phyloP scores from a whole-genome alignment of 305 asterid genomes.

The Rubia peregrina region DNA sequence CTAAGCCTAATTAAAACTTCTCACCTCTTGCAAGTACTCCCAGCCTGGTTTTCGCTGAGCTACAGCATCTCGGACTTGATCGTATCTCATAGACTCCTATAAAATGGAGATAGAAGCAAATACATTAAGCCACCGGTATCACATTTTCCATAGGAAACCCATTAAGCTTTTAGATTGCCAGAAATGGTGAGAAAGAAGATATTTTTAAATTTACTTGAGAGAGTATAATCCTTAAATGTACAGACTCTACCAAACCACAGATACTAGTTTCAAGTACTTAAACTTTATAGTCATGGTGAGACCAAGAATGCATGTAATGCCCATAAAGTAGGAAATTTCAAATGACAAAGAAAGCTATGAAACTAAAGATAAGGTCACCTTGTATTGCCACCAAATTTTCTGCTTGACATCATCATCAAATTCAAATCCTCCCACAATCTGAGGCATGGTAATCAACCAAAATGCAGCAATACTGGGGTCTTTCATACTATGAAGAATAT shows the following conservation, averaged over 20 bases:
- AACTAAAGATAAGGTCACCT: slow-evolving; percentile 37
- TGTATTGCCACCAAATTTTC: slow-evolving; percentile 96
- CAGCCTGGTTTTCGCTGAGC: slow-evolving; percentile 88
- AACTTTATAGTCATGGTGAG: background rate
- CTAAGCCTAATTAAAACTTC: slow-evolving; percentile 18
- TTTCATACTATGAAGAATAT: slow-evolving; percentile 85
- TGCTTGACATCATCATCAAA: slow-evolving; percentile 88
- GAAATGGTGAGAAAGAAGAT: background rate
- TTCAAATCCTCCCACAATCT: slow-evolving; percentile 80
- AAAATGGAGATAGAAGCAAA: background rate
- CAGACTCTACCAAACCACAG: background rate
- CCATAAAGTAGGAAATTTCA: background rate
- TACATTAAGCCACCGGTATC: slow-evolving; percentile 1
- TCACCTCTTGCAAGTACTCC: slow-evolving; percentile 93
- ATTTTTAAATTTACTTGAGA: background rate
- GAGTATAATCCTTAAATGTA: background rate
- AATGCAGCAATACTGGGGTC: slow-evolving; percentile 97
- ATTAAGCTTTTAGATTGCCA: background rate
- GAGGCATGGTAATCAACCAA: slow-evolving; percentile 94
- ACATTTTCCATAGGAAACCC: background rate
- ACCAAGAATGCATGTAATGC: background rate
- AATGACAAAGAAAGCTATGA: background rate
- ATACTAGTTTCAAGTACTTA: background rate
- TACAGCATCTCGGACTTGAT: slow-evolving; percentile 84
- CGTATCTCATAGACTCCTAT: slow-evolving; percentile 84